Evolutionary conservation across 192 early-diverging fungal species (phyloP).

Genomic region (Coemansia sp.): DNA sequence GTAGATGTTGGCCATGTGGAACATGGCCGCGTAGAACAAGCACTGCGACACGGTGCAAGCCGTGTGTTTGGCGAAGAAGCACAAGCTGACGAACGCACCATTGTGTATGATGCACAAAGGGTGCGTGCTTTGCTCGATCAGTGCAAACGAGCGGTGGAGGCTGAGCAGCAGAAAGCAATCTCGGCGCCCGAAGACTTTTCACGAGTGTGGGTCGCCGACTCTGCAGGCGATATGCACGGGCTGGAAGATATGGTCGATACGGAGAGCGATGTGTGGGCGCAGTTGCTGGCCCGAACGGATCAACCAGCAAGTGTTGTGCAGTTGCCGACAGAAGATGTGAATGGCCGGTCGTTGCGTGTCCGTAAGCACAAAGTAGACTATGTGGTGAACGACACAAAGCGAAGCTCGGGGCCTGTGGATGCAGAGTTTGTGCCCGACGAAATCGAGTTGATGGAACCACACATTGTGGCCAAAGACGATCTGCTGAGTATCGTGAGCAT

Average conservation of each 20-base stretch:
- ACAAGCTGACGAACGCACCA: slow-evolving; percentile 36
- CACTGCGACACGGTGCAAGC: slow-evolving; percentile 89
- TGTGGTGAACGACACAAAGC: neutral
- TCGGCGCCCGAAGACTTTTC: slow-evolving; percentile 13
- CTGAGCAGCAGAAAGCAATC: slow-evolving; percentile 2
- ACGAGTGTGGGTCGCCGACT: slow-evolving; percentile 32
- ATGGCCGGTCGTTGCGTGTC: slow-evolving; percentile 27
- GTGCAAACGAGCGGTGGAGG: slow-evolving; percentile 20
- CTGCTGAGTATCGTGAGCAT: neutral
- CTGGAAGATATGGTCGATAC: neutral
- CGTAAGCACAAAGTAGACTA: slow-evolving; percentile 46
- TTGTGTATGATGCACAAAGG: slow-evolving; percentile 20
- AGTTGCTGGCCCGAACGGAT: slow-evolving; percentile 7
- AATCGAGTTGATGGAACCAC: neutral
- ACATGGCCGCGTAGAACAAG: slow-evolving; percentile 42
- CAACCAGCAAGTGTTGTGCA: neutral
- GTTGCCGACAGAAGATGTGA: slow-evolving; percentile 8
- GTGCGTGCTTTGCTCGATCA: slow-evolving; percentile 25
- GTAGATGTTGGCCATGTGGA: slow-evolving; percentile 2
- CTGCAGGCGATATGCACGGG: neutral
- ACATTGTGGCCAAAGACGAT: neutral
- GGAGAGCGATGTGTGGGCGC: slow-evolving; percentile 11
- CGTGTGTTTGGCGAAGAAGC: slow-evolving; percentile 63
- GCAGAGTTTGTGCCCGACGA: slow-evolving; percentile 10
- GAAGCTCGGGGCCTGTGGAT: neutral